Evolutionary conservation across 1,284 basidiomycete species (phyloP).

Genomic region (Cutaneotrichosporon sp.): DNA sequence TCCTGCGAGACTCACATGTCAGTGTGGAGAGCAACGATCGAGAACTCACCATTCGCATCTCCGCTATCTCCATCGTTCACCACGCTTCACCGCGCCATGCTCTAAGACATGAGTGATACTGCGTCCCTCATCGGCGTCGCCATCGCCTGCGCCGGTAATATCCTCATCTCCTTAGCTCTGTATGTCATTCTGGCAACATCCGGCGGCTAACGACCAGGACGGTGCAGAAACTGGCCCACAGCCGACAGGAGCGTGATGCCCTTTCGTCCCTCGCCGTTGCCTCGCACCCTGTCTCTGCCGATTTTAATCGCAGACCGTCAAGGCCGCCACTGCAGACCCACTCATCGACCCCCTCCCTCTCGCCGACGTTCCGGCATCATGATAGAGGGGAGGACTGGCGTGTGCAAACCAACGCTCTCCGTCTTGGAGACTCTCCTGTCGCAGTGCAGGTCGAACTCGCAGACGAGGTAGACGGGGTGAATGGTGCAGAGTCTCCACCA

Average conservation of each 20-base stretch:
- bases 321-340: too few relatives aligned
- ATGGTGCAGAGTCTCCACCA: background rate
- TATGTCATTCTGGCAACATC: conserved; percentile 20
- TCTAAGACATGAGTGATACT: background rate
- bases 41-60: too few relatives aligned
- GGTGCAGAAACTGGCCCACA: conserved; percentile 85
- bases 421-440: background rate
- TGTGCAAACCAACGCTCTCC: background rate
- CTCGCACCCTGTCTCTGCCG: background rate
- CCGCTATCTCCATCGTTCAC: too few relatives aligned
- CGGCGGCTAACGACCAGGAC: conserved; percentile 50
- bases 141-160: conserved; percentile 76
- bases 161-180: conserved; percentile 83
- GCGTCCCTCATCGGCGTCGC: conserved; percentile 65
- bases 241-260: conserved; percentile 55
- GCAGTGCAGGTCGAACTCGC: background rate
- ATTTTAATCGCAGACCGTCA: background rate
- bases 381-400: background rate
- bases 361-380: background rate
- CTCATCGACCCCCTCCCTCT: background rate
- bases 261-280: background rate
- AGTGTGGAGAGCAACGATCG: too few relatives aligned
- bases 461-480: background rate
- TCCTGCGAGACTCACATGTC: too few relatives aligned
- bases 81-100: background rate